Evolutionary conservation across 2,329 filamentous ascomycete species (phyloP), one percentile per base, ranked within the genome.

Genomic region (Tolypocladium guangdongense): DNA sequence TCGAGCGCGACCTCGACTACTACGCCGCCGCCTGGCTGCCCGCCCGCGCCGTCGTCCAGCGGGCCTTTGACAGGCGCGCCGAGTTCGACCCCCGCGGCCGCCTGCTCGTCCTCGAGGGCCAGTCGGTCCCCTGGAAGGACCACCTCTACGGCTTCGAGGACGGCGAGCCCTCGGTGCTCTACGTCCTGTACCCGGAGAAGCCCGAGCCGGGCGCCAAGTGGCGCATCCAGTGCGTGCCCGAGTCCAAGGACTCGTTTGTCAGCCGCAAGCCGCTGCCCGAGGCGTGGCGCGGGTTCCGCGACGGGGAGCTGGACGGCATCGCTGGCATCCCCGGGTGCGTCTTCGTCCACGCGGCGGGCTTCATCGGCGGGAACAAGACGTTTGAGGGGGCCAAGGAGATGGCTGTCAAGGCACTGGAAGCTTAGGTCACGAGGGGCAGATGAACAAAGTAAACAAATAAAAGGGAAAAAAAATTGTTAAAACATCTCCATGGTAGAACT

Each of bases 291-390:
- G 93, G 93, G 8, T 84, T 95, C 59, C 80, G 93, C 41, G 93
- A 97, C 66, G 84, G 87, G 61, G 84, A 91, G 69, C 76, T 99
- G 52, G 89, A 92, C 68, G 78, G 80, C 60, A 77, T 90, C 18
- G 74, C 80, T 27, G 83, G 84, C 37, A 76, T 90, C 32, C 74
- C 76, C 6, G 89, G 91, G 7, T 85, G 88, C 57, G 85, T 99
- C 32, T 99, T 99, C 68, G 87, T 96, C 33, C 93, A 99, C 68
- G 91, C 91, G 4, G 86, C 87, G 52, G 93, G 93, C 32, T 99
- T 99, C 73, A 97, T 97, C 65, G 93, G 93, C 20, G 93, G 93
- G 2, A 95, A 96, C 72, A 86, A 88, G 77, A 95, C 87, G 0
- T 93, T 88, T 63, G 89, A 95, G 57, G 93, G 93, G 33, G 91